Evolutionary conservation across 208 protist species (phyloP).

Genomic region (Trypanosoma conorhini): DNA sequence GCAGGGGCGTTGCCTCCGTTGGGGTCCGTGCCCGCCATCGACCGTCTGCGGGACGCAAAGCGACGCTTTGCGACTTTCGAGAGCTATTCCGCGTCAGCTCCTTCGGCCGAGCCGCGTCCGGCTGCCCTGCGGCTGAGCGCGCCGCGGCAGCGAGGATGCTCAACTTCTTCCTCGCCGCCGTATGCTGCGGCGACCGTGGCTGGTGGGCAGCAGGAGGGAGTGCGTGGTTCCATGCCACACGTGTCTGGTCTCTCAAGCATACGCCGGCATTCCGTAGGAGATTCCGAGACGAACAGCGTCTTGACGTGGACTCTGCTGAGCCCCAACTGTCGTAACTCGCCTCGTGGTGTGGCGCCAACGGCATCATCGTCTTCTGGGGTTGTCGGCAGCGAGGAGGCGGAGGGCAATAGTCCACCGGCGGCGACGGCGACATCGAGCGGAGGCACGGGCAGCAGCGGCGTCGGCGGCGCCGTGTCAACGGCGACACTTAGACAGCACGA

Average conservation of each 20-base stretch:
- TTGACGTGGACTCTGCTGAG: constrained; percentile 12
- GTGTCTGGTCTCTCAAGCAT: constrained; percentile 25
- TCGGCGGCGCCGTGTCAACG: neutral
- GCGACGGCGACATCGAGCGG: too few species aligned
- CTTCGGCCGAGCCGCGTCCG: neutral
- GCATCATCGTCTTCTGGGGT: neutral
- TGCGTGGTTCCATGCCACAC: neutral
- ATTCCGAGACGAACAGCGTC: constrained; percentile 16
- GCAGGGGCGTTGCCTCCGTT: neutral
- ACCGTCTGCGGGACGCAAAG: constrained; percentile 20
- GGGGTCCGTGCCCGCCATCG: constrained; percentile 1
- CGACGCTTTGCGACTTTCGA: constrained; percentile 5
- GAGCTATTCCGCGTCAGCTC: neutral
- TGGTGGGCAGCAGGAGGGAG: neutral
- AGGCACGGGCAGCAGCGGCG: neutral
- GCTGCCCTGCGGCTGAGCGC: neutral
- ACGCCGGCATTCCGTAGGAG: neutral
- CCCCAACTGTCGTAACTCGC: neutral
- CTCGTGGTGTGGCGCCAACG: neutral
- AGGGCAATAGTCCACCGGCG: neutral
- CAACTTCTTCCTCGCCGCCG: neutral
- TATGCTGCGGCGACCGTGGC: neutral
- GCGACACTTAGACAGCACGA: neutral
- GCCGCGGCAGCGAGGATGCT: neutral
- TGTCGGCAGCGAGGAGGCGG: neutral